Percentiles rank a stretch among this genome's conserved stretches.
phyloP scores from a whole-genome alignment of 2,329 filamentous ascomycete genomes.

The Penicillium sp. region DNA sequence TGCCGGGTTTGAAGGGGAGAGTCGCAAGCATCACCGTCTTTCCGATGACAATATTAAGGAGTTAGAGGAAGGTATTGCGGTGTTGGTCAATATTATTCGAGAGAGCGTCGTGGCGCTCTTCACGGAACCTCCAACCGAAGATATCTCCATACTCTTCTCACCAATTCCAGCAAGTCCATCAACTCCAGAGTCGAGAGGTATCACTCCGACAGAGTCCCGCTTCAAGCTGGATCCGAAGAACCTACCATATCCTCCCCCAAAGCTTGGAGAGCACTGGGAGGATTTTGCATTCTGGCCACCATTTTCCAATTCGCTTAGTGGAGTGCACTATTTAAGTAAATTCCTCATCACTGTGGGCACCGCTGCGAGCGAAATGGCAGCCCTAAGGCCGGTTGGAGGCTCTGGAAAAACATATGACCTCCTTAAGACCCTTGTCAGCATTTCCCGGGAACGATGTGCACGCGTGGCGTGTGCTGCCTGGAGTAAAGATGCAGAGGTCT shows the following conservation, averaged over 20 bases:
- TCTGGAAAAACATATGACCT: slow-evolving; percentile 61
- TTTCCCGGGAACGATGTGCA: slow-evolving; percentile 79
- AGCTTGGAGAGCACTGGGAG: slow-evolving; percentile 82
- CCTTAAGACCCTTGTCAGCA: slow-evolving; percentile 70
- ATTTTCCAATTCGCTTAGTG: slow-evolving; percentile 84
- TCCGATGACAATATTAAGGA: slow-evolving; percentile 67
- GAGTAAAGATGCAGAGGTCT: slow-evolving; percentile 90
- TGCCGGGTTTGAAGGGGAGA: slow-evolving; percentile 76
- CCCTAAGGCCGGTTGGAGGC: slow-evolving; percentile 64
- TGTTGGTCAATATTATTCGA: slow-evolving; percentile 79
- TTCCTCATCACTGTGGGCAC: slow-evolving; percentile 80
- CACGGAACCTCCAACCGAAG: slow-evolving; percentile 81
- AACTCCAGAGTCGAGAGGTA: slow-evolving; percentile 56
- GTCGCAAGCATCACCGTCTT: slow-evolving; percentile 75
- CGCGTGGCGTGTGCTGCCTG: slow-evolving; percentile 84
- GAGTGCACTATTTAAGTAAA: slow-evolving; percentile 83
- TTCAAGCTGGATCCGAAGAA: slow-evolving; percentile 79
- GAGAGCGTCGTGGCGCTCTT: slow-evolving; percentile 81
- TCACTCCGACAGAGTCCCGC: slow-evolving; percentile 63
- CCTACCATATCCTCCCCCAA: slow-evolving; percentile 72
- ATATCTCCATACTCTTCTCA: slow-evolving; percentile 82
- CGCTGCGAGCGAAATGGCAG: slow-evolving; percentile 80
- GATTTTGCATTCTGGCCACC: slow-evolving; percentile 96
- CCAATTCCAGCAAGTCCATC: slow-evolving; percentile 65
- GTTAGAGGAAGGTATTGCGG: slow-evolving; percentile 72